Base-by-base conservation (phyloP, 2,329 filamentous ascomycete species). In the Arthrobotrys sinensis region DNA sequence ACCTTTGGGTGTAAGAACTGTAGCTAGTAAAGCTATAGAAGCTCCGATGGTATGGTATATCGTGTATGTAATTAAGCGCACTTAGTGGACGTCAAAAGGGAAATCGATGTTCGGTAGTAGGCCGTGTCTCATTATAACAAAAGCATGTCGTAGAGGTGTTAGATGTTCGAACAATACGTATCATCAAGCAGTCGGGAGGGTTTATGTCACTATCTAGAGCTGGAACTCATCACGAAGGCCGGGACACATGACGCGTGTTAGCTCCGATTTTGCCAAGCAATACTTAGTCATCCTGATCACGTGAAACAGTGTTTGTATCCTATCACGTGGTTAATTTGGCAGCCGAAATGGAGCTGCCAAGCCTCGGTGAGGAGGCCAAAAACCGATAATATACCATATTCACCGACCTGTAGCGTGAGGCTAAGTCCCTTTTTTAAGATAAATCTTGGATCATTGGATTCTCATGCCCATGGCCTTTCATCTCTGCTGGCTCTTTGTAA, bases 171-270 rank as follows among this genome's bases (percentile, higher is more conserved):
- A 45, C 8, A 24, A 28, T 65, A 21, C 28, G 36, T 69, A 77
- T 70, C 73, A 77, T 77, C 46, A 67, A 71, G 57, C 11, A 45
- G 46, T 52, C 10, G 32, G 38, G 32, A 34, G 19, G 11, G 36
- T 60, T 73, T 34, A 72, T 60, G 40, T 48, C 36, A 46, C 57
- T 38, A 34, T 24, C 6, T 34, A 45, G 28, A 60, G 55, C 55
- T 53, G 7, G 34, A 45, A 43, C 28, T 40, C 38, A 71, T 57
- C 65, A 65, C 57, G 53, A 45, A 28, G 43, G 28, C 48, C 1
- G 5, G 16, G 38, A 52, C 72, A 76, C 72, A 76, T 77, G 73
- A 77, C 73, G 73, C 66, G 73, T 69, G 34, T 52, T 57, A 32
- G 28, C 34, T 46, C 63, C 38, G 1, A 16, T 12, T 24, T 7